Evolutionary conservation across 1,139 yeast species (phyloP).

Genomic region (Suhomyces chickasaworum): DNA sequence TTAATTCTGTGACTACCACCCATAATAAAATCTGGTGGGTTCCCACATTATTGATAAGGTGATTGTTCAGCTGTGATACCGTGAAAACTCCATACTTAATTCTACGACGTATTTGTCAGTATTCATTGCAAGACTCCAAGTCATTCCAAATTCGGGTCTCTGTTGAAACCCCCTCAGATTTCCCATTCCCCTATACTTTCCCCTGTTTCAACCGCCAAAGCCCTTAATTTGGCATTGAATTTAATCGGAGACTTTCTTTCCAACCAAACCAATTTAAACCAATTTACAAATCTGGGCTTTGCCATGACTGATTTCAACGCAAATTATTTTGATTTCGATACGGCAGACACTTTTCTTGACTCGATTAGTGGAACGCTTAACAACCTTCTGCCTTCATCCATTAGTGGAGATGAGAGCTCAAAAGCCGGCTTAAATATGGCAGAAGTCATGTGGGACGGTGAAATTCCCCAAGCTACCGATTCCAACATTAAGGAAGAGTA

Average conservation of each 20-base stretch:
- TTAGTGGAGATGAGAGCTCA: conserved; percentile 18
- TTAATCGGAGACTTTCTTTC: too few relatives aligned
- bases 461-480: conserved; percentile 1
- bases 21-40: conserved; percentile 10
- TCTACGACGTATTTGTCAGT: neutral
- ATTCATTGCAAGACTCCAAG: neutral
- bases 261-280: too few relatives aligned
- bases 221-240: too few relatives aligned
- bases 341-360: conserved; percentile 38
- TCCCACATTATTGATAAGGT: conserved; percentile 2
- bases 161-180: neutral
- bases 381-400: conserved; percentile 21
- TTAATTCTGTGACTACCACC: conserved; percentile 7
- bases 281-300: too few relatives aligned
- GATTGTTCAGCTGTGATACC: neutral
- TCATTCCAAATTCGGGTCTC: neutral
- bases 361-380: conserved; percentile 32
- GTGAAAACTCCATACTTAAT: neutral
- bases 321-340: conserved; percentile 34
- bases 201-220: too few relatives aligned
- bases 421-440: conserved; percentile 8
- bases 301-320: conserved; percentile 22
- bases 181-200: neutral
- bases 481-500: conserved; percentile 11
- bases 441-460: conserved; percentile 12